Base-by-base conservation (phyloP, 2,329 filamentous ascomycete genomes). In the Diaporthe vaccinii region DNA sequence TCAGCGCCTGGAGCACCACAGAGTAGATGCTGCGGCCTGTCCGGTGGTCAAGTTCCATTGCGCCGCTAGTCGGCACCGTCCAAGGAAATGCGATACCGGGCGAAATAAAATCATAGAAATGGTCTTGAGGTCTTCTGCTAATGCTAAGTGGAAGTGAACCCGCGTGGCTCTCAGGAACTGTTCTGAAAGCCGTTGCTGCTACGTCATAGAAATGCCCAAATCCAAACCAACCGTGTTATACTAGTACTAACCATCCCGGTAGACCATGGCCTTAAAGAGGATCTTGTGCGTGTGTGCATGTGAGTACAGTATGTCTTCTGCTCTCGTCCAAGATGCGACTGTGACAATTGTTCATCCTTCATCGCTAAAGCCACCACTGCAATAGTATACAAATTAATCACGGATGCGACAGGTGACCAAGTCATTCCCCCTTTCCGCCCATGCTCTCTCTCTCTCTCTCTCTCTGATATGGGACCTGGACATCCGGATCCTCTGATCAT, bases 381-480 rank as follows among this genome's bases (percentile, higher is more conserved):
- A 53, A 39, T 68, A 68, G 34, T 68, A 28, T 68, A 68, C 65
- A 68, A 53, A 68, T 68, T 53, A 68, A 39, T 53, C 65, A 53
- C 34, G 28, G 46, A 34, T 53, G 46, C 14, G 12, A 25, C 46
- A 53, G 46, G 46, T 17, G 22, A 17, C 31, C 22, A 12, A 7
- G n/a, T 17, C 12, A 34, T 36, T 9, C 12, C 62, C 28, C 31
- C 7, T 51, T 49, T 17, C 41, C 44, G 20, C 41, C 61, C 10
- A 20, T 34, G 44, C 58, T 20, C 34, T 17, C 34, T 10, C 51
- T 17, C 57, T 22, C 20, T 34, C n/a, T 9, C 58, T 28, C 14
- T 20, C 17, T 58, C n/a, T 14, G 5, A 9, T 8, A 41, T 20
- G 14, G 22, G 14, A 68, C 44, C 44, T 39, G 44, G 31, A 14